Evolutionary conservation across 345 rosid genomes (phyloP).

Genomic region (Geranium brycei): DNA sequence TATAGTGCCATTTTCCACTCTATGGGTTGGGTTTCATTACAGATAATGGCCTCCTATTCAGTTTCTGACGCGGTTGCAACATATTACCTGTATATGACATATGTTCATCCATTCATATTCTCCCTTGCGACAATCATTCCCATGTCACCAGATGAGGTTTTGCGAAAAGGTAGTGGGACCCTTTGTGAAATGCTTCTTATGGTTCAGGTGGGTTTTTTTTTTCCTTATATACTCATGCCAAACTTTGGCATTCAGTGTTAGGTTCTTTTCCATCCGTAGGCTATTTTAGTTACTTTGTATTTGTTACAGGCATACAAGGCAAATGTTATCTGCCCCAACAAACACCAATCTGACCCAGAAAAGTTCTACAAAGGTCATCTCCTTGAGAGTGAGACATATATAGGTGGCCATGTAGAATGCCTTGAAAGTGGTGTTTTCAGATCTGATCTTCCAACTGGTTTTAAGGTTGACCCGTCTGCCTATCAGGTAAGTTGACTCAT

Average conservation of each 20-base stretch:
- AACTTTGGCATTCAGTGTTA: neutral
- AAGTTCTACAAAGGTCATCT: constrained; percentile 71
- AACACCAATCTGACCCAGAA: constrained; percentile 80
- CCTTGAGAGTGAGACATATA: constrained; percentile 95
- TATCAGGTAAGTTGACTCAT: constrained; percentile 46
- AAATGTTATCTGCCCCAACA: constrained; percentile 93
- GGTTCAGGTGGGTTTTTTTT: constrained; percentile 61
- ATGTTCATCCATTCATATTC: constrained; percentile 92
- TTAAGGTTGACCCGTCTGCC: constrained; percentile 73
- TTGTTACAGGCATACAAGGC: constrained; percentile 68
- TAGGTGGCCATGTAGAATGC: constrained; percentile 98
- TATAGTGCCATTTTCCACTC: constrained; percentile 7
- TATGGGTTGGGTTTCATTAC: constrained; percentile 10
- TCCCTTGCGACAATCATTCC: constrained; percentile 96
- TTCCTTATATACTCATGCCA: neutral
- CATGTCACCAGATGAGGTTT: constrained; percentile 97
- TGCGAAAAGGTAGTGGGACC: constrained; percentile 98
- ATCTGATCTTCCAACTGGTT: constrained; percentile 84
- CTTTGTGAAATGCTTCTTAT: constrained; percentile 99
- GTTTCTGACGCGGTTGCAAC: constrained; percentile 99
- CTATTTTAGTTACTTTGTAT: constrained; percentile 3
- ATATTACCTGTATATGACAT: constrained; percentile 89
- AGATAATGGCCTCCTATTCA: constrained; percentile 98
- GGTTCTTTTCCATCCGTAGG: neutral
- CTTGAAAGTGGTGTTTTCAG: constrained; percentile 99